Base-by-base conservation (phyloP, 495 filamentous ascomycete species). In the Penicillium subrubescens region DNA sequence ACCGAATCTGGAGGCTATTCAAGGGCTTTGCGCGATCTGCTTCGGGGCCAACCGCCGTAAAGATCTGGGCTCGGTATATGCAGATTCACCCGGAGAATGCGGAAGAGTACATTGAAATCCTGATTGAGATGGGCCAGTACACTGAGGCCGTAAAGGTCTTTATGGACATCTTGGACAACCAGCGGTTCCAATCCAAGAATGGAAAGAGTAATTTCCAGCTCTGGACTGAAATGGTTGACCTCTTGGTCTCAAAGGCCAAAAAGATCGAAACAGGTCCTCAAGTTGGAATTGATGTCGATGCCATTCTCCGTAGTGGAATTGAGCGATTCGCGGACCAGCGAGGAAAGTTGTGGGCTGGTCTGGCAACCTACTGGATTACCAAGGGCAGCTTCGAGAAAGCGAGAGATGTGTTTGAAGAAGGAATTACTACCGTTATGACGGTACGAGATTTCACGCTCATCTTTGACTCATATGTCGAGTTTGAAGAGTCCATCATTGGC, bases 181-280 rank as follows among this genome's bases (percentile, higher is more conserved):
- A 91, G 17, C 88, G 88, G 15, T 98, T 98, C 78, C 87, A 88
- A 69, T 97, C 94, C 73, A 97, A 96, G 79, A 86, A 94, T 58
- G 90, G 90, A 35, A 97, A 97, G 75, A 93, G 96, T 17, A 91
- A 93, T 66, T 98, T 97, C 73, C 93, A 98, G 75, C 81, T 98
- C 46, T 98, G 96, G 96, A 95, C 90, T 57, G 96, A 98, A 76
- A 95, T 98, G 91, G 90, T 97, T n/a, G 94, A 98, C 68, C 72
- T 98, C 63, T 77, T 98, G n/a, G 95, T 99, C 34, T 90, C 89
- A 25, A 92, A 94, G 70, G 96, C 94, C 27, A 90, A 88, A 68
- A 84, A 95, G 43, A 89, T 99, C 57, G 87, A 94, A 66, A 93
- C 91, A 2, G 89, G 89, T 2, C 88, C 89, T 57, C 87, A 90